Evolutionary conservation across 108 stramenopile species (phyloP), one percentile per base, ranked within the genome.

Genomic region (Nannochloropsis oceanica): DNA sequence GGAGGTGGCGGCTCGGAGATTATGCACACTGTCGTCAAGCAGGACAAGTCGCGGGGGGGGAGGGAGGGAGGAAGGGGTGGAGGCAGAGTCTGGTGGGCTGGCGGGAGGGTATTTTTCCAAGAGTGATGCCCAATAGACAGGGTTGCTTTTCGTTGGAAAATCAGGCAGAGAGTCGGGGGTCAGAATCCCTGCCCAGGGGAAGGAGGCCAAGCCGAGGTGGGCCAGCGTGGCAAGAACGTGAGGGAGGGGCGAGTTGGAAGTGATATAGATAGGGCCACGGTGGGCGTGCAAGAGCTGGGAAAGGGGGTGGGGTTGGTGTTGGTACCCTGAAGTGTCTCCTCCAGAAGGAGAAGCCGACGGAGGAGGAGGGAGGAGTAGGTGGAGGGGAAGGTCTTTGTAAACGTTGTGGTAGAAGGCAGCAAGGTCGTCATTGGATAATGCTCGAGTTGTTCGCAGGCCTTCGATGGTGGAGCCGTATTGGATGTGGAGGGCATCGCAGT

Each of bases 241-340:
- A 59, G 87, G 85, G 22, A 80, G 89, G 13, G 95, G 95, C 11
- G 95, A 95, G 84, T 95, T 95, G 44, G 94, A 94, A 22, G 93
- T 92, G 43, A 94, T 86, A 80, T 89, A 91, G 44, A 95, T 86
- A 11, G 92, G 90, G 87, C 88, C 80, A 80, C 27, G 94, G 83
- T 81, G 59, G 22, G 59, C 59, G 59, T 73, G 59, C 22, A 73
- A n/a, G n/a, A 73, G 59, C 22, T 18, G 22, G 59, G 9, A 18
- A n/a, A 73, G 59, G n/a, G 59, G 59, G n/a, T 9, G 59, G 34
- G 34, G 34, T 18, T n/a, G 59, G 59, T 73, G 59, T n/a, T 9
- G 59, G 9, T 73, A 73, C 22, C 91, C 86, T 24, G 89, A 86
- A 7, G n/a, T n/a, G 59, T 73, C 59, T 18, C 22, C 59, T 18